These are phyloP conservation scores for Ampelomyces quisqualis DNA, from an alignment of 2,329 filamentous ascomycete genomes.

Conservation along the genomic window DNA sequence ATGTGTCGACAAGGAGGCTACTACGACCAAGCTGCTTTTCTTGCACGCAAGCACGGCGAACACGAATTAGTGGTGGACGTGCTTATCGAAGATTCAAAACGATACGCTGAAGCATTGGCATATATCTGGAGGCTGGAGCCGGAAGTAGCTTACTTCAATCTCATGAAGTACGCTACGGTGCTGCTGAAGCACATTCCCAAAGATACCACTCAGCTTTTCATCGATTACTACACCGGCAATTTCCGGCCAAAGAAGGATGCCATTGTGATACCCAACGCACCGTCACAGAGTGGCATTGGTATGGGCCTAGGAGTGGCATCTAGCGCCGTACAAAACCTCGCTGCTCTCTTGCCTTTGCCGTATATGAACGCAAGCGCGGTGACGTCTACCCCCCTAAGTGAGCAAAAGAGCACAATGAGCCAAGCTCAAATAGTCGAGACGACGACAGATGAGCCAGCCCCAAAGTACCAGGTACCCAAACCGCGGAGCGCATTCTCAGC, in stretches of 20 bases:
- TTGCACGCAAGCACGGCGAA: constrained; percentile 92
- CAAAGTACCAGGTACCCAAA: constrained; percentile 74
- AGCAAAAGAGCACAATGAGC: constrained; percentile 54
- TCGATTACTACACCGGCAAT: constrained; percentile 88
- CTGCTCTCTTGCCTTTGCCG: constrained; percentile 77
- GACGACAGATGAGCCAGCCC: constrained; percentile 53
- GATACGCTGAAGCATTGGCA: constrained; percentile 81
- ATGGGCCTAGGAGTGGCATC: constrained; percentile 56
- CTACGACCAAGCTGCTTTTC: constrained; percentile 91
- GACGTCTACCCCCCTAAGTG: constrained; percentile 56
- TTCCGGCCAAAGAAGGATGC: constrained; percentile 73
- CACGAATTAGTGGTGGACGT: constrained; percentile 94
- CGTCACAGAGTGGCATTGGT: constrained; percentile 46
- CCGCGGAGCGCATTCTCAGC: constrained; percentile 91
- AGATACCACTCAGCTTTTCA: constrained; percentile 82
- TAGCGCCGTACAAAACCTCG: constrained; percentile 81
- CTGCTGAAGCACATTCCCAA: constrained; percentile 82
- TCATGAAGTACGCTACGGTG: constrained; percentile 94
- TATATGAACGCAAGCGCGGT: constrained; percentile 71
- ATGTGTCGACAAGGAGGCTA: constrained; percentile 98
- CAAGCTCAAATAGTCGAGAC: constrained; percentile 57
- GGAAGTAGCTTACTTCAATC: constrained; percentile 74
- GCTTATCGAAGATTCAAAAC: constrained; percentile 90
- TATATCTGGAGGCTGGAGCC: constrained; percentile 90
- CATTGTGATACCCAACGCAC: constrained; percentile 51